A percentile compares a stretch with the other conserved stretches of the same genome.
These are phyloP conservation scores for Ceratobasidium sp. DNA, from an alignment of 1,284 basidiomycete genomes.

Conservation along the genomic window DNA sequence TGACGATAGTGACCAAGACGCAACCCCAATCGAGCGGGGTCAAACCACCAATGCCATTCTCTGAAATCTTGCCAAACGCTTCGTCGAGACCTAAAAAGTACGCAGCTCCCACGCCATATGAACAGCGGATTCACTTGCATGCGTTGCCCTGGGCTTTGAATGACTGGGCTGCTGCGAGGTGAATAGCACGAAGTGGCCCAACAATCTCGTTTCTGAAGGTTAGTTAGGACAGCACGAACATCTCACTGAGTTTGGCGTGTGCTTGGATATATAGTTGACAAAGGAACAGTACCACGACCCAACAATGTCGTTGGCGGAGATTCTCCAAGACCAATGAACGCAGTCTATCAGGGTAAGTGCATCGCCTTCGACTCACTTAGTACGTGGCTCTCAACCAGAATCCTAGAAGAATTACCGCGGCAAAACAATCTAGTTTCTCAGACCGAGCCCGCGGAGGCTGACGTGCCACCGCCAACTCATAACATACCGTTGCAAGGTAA, in stretches of 20 bases:
- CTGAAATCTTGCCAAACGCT: neutral
- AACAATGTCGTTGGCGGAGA: neutral
- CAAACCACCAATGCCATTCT: neutral
- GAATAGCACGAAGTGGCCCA: neutral
- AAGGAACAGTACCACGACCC: neutral
- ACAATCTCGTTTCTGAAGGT: neutral
- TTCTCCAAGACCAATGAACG: neutral
- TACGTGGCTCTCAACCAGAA: neutral
- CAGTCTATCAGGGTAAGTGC: neutral
- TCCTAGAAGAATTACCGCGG: neutral
- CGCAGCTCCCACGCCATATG: no score
- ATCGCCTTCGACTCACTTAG: neutral
- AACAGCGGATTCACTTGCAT: no score
- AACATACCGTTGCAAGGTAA: no score
- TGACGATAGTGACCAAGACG: neutral
- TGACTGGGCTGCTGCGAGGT: neutral
- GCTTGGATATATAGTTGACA: neutral
- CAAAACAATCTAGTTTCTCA: neutral
- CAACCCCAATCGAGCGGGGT: neutral
- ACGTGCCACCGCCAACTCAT: no score
- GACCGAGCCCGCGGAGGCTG: neutral
- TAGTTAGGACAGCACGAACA: no score
- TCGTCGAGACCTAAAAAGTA: no score
- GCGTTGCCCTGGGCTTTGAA: no score
- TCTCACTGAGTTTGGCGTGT: neutral